These are phyloP conservation scores for Echium plantagineum DNA, from an alignment of 257 asterid species.

Conservation along the genomic window DNA sequence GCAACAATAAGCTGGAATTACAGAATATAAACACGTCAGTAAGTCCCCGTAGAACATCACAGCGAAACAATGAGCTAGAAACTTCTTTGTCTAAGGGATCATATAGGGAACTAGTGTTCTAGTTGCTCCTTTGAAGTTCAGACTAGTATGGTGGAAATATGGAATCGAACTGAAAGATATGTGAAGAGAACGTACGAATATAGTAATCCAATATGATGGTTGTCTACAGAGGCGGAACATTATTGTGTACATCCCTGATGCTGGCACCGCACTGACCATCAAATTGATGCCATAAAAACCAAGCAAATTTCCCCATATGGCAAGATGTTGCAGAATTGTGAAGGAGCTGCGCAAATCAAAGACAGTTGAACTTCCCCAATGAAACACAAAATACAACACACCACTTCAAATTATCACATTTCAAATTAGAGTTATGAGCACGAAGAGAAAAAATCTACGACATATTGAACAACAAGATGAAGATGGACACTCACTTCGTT, in stretches of 20 bases:
- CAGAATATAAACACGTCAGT: background rate
- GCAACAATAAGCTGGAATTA: constrained; percentile 66
- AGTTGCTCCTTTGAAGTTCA: too few relatives aligned
- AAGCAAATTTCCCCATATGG: constrained; percentile 95
- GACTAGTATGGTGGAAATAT: too few relatives aligned
- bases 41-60: too few relatives aligned
- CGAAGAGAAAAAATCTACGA: background rate
- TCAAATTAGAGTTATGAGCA: background rate
- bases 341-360: constrained; percentile 55
- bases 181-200: constrained; percentile 47
- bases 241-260: constrained; percentile 74
- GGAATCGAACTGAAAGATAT: background rate
- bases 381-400: background rate
- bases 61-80: too few relatives aligned
- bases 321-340: constrained; percentile 76
- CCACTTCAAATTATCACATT: background rate
- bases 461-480: constrained; percentile 7
- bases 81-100: too few relatives aligned
- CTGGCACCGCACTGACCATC: constrained; percentile 83
- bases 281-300: constrained; percentile 78
- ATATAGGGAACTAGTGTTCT: too few relatives aligned
- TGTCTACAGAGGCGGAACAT: constrained; percentile 90
- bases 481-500: constrained; percentile 58
- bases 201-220: constrained; percentile 87
- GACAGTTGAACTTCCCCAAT: background rate